Percentiles rank a stretch among this genome's conserved stretches.
phyloP scores from a whole-genome alignment of 257 asterid genomes.

The Gentiana macrophylla region DNA sequence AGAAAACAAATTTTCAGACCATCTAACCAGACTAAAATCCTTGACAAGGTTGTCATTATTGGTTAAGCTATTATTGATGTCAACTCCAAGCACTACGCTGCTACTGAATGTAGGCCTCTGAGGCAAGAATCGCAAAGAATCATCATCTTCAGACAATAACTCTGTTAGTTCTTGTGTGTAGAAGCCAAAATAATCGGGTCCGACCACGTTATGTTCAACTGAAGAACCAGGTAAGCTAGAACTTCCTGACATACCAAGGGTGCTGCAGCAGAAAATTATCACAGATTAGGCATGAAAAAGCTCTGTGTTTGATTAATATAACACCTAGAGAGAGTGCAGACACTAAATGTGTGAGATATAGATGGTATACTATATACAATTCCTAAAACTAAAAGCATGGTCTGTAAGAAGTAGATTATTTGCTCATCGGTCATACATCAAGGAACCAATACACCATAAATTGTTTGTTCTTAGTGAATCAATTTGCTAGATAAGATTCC shows the following conservation, averaged over 20 bases:
- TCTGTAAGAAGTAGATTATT: no score
- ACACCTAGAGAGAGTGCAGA: no score
- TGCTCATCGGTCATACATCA: no score
- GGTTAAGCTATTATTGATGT: constrained; percentile 11
- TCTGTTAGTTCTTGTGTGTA: constrained; percentile 37
- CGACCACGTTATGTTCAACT: constrained; percentile 14
- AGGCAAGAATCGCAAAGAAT: constrained; percentile 22
- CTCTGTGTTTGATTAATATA: no score
- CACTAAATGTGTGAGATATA: no score
- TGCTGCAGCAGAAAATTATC: constrained; percentile 23
- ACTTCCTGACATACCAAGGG: constrained; percentile 31
- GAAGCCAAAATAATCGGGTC: constrained; percentile 66
- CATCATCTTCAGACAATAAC: constrained; percentile 44
- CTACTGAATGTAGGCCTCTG: constrained; percentile 17
- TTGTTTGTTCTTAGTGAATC: no score
- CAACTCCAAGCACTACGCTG: constrained; percentile 11
- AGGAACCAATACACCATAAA: no score
- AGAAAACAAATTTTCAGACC: constrained; percentile 36
- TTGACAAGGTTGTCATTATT: constrained; percentile 13
- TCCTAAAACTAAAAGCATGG: no score
- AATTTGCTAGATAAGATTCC: no score
- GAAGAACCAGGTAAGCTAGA: constrained; percentile 15
- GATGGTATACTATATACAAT: no score
- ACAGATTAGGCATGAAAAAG: no score
- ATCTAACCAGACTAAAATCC: constrained; percentile 5